phyloP scores from a whole-genome alignment of 768 basidiomycete species.

The Punctularia strigosozonata region DNA sequence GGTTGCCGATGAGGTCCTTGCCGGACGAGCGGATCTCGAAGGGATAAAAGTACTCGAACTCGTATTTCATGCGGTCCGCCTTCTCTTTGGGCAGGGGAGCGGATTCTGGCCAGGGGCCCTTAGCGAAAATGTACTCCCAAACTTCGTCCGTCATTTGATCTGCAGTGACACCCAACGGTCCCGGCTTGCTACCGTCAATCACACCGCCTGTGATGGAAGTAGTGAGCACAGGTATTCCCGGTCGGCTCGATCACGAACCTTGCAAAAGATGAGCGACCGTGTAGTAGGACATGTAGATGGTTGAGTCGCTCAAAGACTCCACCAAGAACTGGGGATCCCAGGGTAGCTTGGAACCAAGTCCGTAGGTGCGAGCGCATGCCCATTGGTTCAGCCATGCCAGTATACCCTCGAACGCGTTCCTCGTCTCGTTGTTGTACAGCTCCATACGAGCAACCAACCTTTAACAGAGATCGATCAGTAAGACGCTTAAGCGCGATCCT shows the following conservation, averaged over 20 bases:
- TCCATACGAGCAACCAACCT: slow-evolving; percentile 82
- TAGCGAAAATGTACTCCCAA: slow-evolving; percentile 88
- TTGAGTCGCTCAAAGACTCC: slow-evolving; percentile 94
- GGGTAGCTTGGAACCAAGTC: slow-evolving; percentile 87
- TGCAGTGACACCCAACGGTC: slow-evolving; percentile 74
- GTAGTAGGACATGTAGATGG: slow-evolving; percentile 98
- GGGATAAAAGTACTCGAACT: slow-evolving; percentile 96
- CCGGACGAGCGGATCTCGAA: slow-evolving; percentile 97
- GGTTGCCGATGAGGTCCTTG: slow-evolving; percentile 93
- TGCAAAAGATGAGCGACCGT: slow-evolving; percentile 89
- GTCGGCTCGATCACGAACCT: slow-evolving; percentile 32
- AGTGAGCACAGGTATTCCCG: slow-evolving; percentile 6
- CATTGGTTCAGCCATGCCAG: slow-evolving; percentile 95
- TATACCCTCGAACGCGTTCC: slow-evolving; percentile 84
- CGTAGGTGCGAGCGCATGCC: slow-evolving; percentile 98
- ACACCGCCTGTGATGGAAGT: slow-evolving; percentile 35
- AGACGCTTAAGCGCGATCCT: too few species aligned
- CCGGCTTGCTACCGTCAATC: slow-evolving; percentile 68
- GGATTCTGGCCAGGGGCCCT: slow-evolving; percentile 61
- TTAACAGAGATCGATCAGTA: too few species aligned
- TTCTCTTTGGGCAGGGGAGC: slow-evolving; percentile 64
- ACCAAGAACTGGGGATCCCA: slow-evolving; percentile 97
- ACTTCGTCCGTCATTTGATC: slow-evolving; percentile 96
- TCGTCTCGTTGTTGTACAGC: slow-evolving; percentile 83
- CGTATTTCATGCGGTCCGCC: slow-evolving; percentile 74